phyloP scores from a whole-genome alignment of 768 basidiomycete genomes.

The Trametopsis cervina region DNA sequence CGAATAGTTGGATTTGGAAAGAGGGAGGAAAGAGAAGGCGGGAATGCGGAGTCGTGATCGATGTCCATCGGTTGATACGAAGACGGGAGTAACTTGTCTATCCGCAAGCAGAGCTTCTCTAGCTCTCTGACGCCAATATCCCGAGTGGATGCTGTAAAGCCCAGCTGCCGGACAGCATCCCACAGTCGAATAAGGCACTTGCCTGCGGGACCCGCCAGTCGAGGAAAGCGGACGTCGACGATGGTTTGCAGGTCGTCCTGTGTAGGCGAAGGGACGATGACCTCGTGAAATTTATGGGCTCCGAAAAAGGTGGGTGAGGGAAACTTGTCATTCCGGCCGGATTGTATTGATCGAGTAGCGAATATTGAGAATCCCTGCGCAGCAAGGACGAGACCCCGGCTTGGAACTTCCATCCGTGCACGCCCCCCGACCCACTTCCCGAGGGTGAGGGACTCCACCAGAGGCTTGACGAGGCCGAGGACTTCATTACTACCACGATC shows the following conservation, averaged over 20 bases:
- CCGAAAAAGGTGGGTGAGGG: conserved; percentile 72
- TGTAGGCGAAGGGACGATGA: conserved; percentile 55
- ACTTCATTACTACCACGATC: conserved; percentile 89
- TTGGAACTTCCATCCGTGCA: conserved; percentile 65
- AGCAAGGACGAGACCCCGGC: conserved; percentile 67
- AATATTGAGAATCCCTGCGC: conserved; percentile 80
- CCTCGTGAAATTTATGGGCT: conserved; percentile 74
- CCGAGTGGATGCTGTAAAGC: conserved; percentile 44
- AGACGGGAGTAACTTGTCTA: conserved; percentile 53
- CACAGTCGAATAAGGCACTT: conserved; percentile 61
- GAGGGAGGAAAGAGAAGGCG: conserved; percentile 32
- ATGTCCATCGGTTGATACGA: conserved; percentile 38
- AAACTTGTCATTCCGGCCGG: conserved; percentile 39
- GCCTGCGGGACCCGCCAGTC: conserved; percentile 43
- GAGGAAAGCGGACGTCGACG: conserved; percentile 57
- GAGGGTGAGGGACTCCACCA: conserved; percentile 64
- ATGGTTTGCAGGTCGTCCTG: conserved; percentile 65
- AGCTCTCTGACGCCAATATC: conserved; percentile 74
- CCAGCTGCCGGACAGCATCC: conserved; percentile 48
- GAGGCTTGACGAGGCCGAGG: conserved; percentile 77
- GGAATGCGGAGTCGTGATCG: conserved; percentile 22
- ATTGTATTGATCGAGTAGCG: conserved; percentile 70
- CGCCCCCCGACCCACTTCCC: conserved; percentile 72
- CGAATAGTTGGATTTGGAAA: conserved; percentile 71
- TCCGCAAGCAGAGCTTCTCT: conserved; percentile 75